Evolutionary conservation across 1,139 yeast species (phyloP).

Genomic region (Saccharomyces uvarum): DNA sequence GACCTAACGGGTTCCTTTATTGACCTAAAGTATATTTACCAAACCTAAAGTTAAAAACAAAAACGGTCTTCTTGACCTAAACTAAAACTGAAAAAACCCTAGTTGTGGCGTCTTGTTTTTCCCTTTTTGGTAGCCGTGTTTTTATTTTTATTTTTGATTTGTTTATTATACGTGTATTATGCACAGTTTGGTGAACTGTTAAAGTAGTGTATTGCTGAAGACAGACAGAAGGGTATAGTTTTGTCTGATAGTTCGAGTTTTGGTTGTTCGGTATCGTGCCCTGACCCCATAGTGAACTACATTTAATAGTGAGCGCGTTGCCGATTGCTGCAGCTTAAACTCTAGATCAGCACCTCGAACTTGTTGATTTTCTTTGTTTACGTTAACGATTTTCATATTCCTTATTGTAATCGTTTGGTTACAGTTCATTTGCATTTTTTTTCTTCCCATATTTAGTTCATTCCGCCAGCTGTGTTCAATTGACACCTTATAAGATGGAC

Average conservation of each 20-base stretch:
- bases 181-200: neutral
- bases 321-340: neutral
- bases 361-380: neutral
- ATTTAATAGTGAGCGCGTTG: neutral
- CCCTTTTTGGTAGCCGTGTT: neutral
- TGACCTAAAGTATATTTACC: too few species aligned
- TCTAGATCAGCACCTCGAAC: neutral
- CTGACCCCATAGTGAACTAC: neutral
- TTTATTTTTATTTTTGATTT: neutral
- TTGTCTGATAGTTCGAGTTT: neutral
- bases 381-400: neutral
- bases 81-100: too few species aligned
- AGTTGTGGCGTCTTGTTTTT: neutral
- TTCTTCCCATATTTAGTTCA: neutral
- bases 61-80: too few species aligned
- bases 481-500: neutral
- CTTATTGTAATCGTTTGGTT: neutral
- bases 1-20: neutral
- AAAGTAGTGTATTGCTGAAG: neutral
- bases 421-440: neutral
- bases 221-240: neutral
- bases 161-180: neutral
- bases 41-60: too few species aligned
- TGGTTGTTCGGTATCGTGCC: neutral
- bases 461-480: neutral